Evolutionary conservation across 2,329 filamentous ascomycete species (phyloP).

Genomic region (Cladophialophora yegresii): DNA sequence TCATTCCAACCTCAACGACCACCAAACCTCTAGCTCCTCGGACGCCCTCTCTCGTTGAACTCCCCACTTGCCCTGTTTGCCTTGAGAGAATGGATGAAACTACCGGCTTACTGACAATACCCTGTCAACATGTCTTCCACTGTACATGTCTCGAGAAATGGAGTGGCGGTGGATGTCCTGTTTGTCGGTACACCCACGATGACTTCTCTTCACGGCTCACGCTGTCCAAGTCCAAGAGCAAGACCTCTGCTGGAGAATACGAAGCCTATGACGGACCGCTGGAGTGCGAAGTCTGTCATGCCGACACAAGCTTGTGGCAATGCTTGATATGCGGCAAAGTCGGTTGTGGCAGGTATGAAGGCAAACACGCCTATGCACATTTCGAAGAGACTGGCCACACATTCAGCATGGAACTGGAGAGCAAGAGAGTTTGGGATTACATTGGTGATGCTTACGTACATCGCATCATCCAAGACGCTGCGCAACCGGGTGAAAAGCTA

Average conservation of each 20-base stretch:
- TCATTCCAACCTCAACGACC: constrained; percentile 58
- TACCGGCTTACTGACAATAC: constrained; percentile 88
- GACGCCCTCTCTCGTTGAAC: constrained; percentile 81
- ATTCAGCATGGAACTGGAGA: constrained; percentile 88
- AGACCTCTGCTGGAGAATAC: constrained; percentile 41
- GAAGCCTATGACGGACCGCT: constrained; percentile 57
- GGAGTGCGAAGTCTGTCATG: constrained; percentile 78
- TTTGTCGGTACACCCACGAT: constrained; percentile 84
- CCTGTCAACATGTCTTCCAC: constrained; percentile 97
- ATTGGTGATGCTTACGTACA: constrained; percentile 95
- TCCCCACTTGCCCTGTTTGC: constrained; percentile 95
- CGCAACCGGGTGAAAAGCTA: constrained; percentile 74
- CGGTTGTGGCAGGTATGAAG: constrained; percentile 91
- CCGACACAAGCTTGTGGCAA: constrained; percentile 84
- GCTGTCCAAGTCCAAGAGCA: constrained; percentile 32
- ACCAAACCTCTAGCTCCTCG: constrained; percentile 68
- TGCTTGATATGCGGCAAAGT: constrained; percentile 91
- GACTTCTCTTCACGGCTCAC: constrained; percentile 46
- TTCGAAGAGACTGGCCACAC: constrained; percentile 88
- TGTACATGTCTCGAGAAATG: constrained; percentile 95
- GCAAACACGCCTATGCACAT: constrained; percentile 88
- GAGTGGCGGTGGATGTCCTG: constrained; percentile 89
- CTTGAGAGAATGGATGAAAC: constrained; percentile 98
- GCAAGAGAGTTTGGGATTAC: constrained; percentile 98
- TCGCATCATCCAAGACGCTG: constrained; percentile 76